Evolutionary conservation across 1,284 basidiomycete species (phyloP).

Genomic region (Coniophora puteana): DNA sequence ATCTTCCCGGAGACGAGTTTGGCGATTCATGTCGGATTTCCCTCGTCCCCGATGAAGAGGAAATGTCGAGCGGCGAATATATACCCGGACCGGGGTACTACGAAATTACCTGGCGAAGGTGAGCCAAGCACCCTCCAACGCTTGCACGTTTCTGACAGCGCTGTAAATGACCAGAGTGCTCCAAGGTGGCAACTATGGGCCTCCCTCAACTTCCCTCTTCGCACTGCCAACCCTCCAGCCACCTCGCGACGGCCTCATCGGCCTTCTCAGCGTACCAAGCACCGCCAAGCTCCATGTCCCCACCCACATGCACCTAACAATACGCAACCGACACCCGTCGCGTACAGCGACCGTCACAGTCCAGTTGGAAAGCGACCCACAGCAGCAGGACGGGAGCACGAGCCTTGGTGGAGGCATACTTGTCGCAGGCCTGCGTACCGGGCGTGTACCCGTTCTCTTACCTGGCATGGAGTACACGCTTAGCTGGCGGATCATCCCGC

Average conservation of each 20-base stretch:
- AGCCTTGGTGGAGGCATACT: too few species aligned
- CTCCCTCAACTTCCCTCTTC: slow-evolving; percentile 45
- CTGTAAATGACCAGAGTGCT: slow-evolving; percentile 2
- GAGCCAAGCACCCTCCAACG: slow-evolving; percentile 10
- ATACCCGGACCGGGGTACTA: slow-evolving; percentile 55
- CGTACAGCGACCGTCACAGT: slow-evolving; percentile 65
- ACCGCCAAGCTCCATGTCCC: slow-evolving; percentile 61
- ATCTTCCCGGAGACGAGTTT: slow-evolving; percentile 60
- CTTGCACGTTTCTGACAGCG: neutral
- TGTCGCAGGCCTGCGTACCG: slow-evolving; percentile 64
- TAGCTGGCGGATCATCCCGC: slow-evolving; percentile 62
- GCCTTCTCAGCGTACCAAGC: slow-evolving; percentile 59
- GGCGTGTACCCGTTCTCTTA: slow-evolving; percentile 61
- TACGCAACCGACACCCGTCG: slow-evolving; percentile 62
- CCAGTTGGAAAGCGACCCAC: slow-evolving; percentile 55
- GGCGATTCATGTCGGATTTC: slow-evolving; percentile 51
- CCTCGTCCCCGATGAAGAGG: slow-evolving; percentile 41
- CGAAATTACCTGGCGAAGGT: slow-evolving; percentile 69
- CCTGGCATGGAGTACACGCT: slow-evolving; percentile 65
- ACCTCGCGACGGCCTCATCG: slow-evolving; percentile 57
- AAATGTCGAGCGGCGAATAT: slow-evolving; percentile 27
- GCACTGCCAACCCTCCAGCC: slow-evolving; percentile 55
- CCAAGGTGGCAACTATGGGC: slow-evolving; percentile 33
- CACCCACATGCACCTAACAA: slow-evolving; percentile 46
- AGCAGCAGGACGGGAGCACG: slow-evolving; percentile 52